phyloP scores from a whole-genome alignment of 2,329 filamentous ascomycete species.

The Curvularia hawaiiensis region DNA sequence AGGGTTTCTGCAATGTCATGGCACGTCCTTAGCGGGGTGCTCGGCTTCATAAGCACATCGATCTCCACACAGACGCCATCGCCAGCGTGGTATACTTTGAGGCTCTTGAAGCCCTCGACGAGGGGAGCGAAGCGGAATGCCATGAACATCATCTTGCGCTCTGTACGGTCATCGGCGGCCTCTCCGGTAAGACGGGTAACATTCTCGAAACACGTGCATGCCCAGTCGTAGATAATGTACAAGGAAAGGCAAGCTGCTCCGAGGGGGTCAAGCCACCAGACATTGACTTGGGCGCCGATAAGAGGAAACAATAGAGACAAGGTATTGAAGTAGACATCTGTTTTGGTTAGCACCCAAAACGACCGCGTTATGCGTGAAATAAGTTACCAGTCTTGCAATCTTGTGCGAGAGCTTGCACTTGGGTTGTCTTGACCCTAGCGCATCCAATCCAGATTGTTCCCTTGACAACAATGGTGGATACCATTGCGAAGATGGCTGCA shows the following conservation, averaged over 20 bases:
- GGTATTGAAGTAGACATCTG: constrained; percentile 68
- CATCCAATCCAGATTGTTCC: constrained; percentile 66
- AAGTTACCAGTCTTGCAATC: constrained; percentile 57
- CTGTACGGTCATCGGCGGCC: constrained; percentile 57
- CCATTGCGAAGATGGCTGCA: constrained; percentile 63
- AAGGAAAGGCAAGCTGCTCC: constrained; percentile 67
- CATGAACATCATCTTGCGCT: constrained; percentile 64
- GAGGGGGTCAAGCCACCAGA: constrained; percentile 71
- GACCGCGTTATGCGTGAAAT: too few species aligned
- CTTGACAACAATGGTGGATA: constrained; percentile 63
- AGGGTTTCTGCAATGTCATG: constrained; percentile 68
- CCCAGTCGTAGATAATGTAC: constrained; percentile 74
- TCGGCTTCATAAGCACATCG: constrained; percentile 62
- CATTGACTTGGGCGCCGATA: constrained; percentile 61
- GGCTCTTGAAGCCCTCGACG: constrained; percentile 59
- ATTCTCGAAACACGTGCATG: constrained; percentile 64
- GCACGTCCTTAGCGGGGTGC: constrained; percentile 57
- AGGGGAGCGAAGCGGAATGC: constrained; percentile 62
- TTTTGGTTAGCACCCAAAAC: constrained; percentile 28
- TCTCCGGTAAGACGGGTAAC: constrained; percentile 64
- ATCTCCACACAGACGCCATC: constrained; percentile 68
- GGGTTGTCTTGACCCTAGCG: constrained; percentile 64
- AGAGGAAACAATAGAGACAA: constrained; percentile 67
- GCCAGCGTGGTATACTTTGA: constrained; percentile 65
- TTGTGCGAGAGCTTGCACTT: constrained; percentile 67